phyloP scores from a whole-genome alignment of 2,329 filamentous ascomycete genomes.

The Westerdykella aurantiaca region DNA sequence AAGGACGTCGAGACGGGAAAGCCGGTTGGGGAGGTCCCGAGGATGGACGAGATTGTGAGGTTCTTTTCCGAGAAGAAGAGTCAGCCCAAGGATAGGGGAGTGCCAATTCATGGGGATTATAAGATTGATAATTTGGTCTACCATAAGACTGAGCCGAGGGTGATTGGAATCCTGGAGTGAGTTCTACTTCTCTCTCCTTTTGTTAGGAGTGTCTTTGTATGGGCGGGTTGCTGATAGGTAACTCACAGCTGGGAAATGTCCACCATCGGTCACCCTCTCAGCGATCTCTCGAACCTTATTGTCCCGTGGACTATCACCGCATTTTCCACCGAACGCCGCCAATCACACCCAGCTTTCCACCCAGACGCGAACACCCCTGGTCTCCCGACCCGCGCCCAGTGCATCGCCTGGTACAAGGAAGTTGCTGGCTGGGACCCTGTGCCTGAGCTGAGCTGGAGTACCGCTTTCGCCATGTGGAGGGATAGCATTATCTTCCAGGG shows the following conservation, averaged over 20 bases:
- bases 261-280: conserved; percentile 84
- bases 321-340: conserved; percentile 29
- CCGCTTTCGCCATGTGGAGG: conserved; percentile 54
- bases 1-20: conserved; percentile 69
- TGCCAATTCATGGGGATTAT: conserved; percentile 85
- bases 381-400: conserved; percentile 52
- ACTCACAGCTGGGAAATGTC: conserved; percentile 76
- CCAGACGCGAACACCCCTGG: conserved; percentile 42
- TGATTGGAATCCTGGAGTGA: conserved; percentile 83
- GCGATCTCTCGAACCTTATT: conserved; percentile 75
- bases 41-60: conserved; percentile 66
- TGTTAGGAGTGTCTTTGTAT: neutral
- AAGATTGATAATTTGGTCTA: conserved; percentile 64
- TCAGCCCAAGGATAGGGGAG: conserved; percentile 68
- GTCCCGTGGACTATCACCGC: conserved; percentile 37
- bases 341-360: conserved; percentile 48
- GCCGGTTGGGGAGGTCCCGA: conserved; percentile 70
- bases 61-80: conserved; percentile 64
- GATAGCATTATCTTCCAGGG: conserved; percentile 66
- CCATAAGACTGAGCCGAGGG: conserved; percentile 73
- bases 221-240: too few species aligned
- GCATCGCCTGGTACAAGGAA: conserved; percentile 57
- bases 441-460: conserved; percentile 53
- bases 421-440: conserved; percentile 62
- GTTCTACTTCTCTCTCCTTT: conserved; percentile 19